phyloP scores from a whole-genome alignment of 1,284 basidiomycete genomes.

The Ustilago lituana region DNA sequence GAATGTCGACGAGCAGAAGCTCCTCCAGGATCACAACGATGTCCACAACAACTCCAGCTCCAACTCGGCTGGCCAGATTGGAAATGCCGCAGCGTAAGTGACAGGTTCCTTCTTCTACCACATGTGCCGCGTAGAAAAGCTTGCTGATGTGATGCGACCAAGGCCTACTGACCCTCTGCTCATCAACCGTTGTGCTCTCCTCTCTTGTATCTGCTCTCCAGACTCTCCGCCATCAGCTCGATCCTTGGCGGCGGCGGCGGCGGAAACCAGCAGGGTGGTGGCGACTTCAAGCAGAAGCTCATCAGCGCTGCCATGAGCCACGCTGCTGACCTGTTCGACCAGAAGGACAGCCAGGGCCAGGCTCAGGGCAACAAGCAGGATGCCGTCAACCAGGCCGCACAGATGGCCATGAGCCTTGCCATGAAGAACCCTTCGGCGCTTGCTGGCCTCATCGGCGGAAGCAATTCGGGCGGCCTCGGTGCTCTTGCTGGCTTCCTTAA shows the following conservation, averaged over 20 bases:
- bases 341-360: constrained; percentile 61
- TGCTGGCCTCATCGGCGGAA: constrained; percentile 51
- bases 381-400: constrained; percentile 64
- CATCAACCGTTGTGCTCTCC: no score
- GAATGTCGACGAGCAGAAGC: constrained; percentile 53
- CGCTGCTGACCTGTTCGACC: constrained; percentile 51
- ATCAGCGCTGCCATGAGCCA: constrained; percentile 47
- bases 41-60: constrained; percentile 51
- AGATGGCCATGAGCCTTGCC: constrained; percentile 64
- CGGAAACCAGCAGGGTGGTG: constrained; percentile 32
- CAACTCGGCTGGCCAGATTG: constrained; percentile 52
- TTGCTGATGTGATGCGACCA: no score
- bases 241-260: constrained; percentile 43
- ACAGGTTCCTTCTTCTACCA: no score
- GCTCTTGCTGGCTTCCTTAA: constrained; percentile 40
- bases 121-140: no score
- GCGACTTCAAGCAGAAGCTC: constrained; percentile 46
- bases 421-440: constrained; percentile 57
- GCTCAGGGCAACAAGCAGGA: constrained; percentile 64
- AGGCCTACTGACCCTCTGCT: no score
- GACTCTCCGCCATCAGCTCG: constrained; percentile 51
- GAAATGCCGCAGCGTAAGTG: constrained; percentile 59
- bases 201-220: constrained; percentile 1
- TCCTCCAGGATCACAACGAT: constrained; percentile 53
- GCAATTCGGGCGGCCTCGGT: constrained; percentile 50